Evolutionary conservation across 352 stramenopile species (phyloP), one percentile per base, ranked within the genome.

Genomic region (Phytophthora foliorum): DNA sequence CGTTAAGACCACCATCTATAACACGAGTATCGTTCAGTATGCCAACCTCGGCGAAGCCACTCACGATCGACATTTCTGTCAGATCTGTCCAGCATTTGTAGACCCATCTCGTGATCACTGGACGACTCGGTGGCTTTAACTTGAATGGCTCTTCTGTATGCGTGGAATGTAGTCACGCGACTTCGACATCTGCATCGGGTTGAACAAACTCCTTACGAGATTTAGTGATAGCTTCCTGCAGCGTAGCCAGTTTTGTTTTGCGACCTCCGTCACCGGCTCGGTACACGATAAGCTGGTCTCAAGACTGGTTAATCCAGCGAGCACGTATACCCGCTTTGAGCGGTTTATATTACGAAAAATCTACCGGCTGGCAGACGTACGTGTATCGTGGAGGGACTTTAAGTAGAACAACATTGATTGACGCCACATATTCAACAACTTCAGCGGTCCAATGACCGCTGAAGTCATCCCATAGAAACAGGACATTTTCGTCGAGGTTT

Each of bases 391-490:
- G 53, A 0, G 39, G 39, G 14, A 60, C 25, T 31, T 60, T 60
- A 1, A 60, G 22, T 8, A 60, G 24, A 4, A 60, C 11, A 1
- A 49, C 36, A 49, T 59, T 59, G 16, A 59, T 59, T 10, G n/a
- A 34, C 6, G 21, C 10, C 2, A 36, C 52, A 39, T 50, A 59
- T 5, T 2, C 10, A 11, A 57, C 32, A 13, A 59, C 52, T 49
- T 59, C 52, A 39, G 11, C 36, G 22, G 52, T 59, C 36, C 22
- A 59, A 32, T 50, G 36, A 19, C 34, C 36, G 19, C 52, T 59
- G 36, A 59, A 59, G 36, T 59, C 34, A 21, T 59, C 14, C 36
- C 36, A 59, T 31, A 59, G 17, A n/a, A 59, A 14, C 24, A 59
- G 17, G 4, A 59, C 24, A 27, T 49, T 49, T 8, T 59, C 21